Evolutionary conservation across 2,329 filamentous ascomycete species (phyloP).

Genomic region (Grosmannia clavigera): DNA sequence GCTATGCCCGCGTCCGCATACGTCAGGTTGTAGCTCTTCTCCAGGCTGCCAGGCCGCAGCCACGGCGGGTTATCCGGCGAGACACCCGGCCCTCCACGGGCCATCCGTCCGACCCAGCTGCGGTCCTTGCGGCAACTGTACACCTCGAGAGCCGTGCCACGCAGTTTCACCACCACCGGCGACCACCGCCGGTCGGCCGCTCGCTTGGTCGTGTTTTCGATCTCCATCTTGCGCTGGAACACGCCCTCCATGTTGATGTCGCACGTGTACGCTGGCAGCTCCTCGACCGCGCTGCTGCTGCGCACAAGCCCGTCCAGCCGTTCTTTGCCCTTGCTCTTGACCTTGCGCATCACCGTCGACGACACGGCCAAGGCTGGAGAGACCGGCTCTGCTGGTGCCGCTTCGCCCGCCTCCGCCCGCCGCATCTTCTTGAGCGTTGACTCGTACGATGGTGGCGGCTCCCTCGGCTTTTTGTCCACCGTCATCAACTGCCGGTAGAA

Average conservation of each 20-base stretch:
- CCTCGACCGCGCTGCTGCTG: constrained; percentile 9
- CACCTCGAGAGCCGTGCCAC: constrained; percentile 56
- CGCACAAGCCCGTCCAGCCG: no score
- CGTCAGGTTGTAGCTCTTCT: constrained; percentile 59
- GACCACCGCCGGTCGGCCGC: constrained; percentile 53
- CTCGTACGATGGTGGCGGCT: constrained; percentile 35
- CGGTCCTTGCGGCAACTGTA: constrained; percentile 50
- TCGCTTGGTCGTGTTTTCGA: constrained; percentile 50
- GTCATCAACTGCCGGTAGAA: constrained; percentile 41
- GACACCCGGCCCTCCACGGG: constrained; percentile 34
- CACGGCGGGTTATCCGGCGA: constrained; percentile 38
- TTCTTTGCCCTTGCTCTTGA: constrained; percentile 7
- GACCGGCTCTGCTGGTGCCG: constrained; percentile 3
- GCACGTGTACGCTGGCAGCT: constrained; percentile 44
- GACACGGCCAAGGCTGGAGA: neutral
- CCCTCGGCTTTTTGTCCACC: constrained; percentile 27
- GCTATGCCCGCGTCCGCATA: constrained; percentile 67
- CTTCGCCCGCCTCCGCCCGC: neutral
- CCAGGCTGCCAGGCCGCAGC: constrained; percentile 40
- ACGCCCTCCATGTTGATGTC: constrained; percentile 42
- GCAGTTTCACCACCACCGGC: constrained; percentile 48
- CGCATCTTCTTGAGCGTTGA: constrained; percentile 16
- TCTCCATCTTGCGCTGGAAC: constrained; percentile 53
- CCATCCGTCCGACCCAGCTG: constrained; percentile 31
- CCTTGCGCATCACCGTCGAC: neutral